Evolutionary conservation across 495 filamentous ascomycete genomes (phyloP).

Genomic region (Neurospora hispaniola): DNA sequence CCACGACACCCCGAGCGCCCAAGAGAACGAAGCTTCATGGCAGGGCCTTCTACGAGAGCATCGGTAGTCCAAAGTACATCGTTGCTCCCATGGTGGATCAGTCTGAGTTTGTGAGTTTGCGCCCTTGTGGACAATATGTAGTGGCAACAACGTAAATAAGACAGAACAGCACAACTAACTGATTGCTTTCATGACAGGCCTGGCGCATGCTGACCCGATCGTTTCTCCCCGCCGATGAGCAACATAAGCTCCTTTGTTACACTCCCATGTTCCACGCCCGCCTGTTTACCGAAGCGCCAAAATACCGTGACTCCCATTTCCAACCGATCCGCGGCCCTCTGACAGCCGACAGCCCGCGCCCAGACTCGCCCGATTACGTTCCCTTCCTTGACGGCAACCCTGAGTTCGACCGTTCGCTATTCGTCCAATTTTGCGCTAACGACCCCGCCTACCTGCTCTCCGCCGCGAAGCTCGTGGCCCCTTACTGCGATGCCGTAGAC

Average conservation of each 20-base stretch:
- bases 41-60: constrained; percentile 81
- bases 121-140: background rate
- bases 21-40: constrained; percentile 58
- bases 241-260: constrained; percentile 61
- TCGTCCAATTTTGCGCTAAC: constrained; percentile 97
- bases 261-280: constrained; percentile 93
- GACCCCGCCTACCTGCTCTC: constrained; percentile 63
- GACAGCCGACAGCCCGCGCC: constrained; percentile 2
- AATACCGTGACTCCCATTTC: constrained; percentile 68
- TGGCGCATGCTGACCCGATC: constrained; percentile 93
- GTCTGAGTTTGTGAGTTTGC: constrained; percentile 75
- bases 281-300: constrained; percentile 61
- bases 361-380: constrained; percentile 6
- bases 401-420: constrained; percentile 68
- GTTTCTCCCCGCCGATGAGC: constrained; percentile 57
- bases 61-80: constrained; percentile 81
- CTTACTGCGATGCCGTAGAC: constrained; percentile 90
- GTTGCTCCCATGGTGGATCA: constrained; percentile 98
- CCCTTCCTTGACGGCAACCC: constrained; percentile 80
- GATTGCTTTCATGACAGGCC: constrained; percentile 42
- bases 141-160: constrained; percentile 8
- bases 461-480: constrained; percentile 64
- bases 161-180: background rate
- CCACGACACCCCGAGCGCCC: constrained; percentile 5
- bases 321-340: constrained; percentile 42